A percentile compares a stretch with the other conserved stretches of the same genome.
Conservation (phyloP, 306 rosid species). For the Fragaria iinumae region DNA sequence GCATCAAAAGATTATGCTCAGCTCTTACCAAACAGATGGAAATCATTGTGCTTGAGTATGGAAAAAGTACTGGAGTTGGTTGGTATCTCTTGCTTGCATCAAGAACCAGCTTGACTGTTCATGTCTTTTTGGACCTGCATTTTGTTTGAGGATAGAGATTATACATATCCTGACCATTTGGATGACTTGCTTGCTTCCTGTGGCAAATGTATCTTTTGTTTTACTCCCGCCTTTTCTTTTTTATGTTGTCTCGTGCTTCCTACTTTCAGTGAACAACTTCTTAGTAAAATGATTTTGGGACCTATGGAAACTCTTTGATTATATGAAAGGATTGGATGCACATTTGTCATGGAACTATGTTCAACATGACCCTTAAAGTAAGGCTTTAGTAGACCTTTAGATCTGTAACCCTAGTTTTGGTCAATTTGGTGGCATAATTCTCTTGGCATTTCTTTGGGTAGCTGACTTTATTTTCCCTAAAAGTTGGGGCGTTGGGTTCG, state of each 20-base stretch:
- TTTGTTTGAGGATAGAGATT: not conserved
- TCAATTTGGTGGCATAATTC: not conserved
- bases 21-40: not conserved
- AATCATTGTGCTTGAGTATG: not conserved
- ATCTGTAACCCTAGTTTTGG: not conserved
- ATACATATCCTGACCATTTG: not conserved
- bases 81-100: not conserved
- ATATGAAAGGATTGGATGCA: not conserved
- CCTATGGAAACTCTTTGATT: not conserved
- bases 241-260: not conserved
- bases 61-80: not conserved
- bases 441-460: not conserved
- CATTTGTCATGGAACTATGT: not conserved
- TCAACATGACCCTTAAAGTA: not conserved
- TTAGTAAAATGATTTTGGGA: not conserved
- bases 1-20: not conserved
- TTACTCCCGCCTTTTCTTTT: not conserved
- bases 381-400: not conserved
- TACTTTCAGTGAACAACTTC: not conserved
- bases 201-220: not conserved
- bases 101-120: not conserved
- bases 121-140: not conserved
- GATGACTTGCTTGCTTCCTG: not conserved
- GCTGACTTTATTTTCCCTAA: not conserved
- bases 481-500: not conserved